Conservation (phyloP, 768 basidiomycete species). For the Cystofilobasidium bisporidii region DNA sequence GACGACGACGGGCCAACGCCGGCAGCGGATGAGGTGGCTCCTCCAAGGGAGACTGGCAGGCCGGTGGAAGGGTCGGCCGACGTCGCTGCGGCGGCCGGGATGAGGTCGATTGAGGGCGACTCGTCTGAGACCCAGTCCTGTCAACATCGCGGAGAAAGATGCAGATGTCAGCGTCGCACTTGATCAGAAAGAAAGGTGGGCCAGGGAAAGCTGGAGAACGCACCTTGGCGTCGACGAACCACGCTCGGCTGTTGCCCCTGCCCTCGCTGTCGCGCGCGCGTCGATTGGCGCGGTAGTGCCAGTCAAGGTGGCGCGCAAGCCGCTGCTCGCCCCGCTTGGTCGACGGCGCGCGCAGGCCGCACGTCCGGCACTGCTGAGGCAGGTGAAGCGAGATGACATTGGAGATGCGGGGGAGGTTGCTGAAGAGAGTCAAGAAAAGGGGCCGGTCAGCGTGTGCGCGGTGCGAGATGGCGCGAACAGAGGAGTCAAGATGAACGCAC, state of each 20-base stretch:
- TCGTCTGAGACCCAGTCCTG: slow-evolving; percentile 23
- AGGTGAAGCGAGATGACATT: slow-evolving; percentile 19
- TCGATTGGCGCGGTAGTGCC: slow-evolving; percentile 25
- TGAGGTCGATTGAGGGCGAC: slow-evolving; percentile 13
- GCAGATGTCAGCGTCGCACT: background rate
- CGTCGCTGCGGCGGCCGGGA: background rate
- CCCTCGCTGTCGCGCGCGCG: slow-evolving; percentile 24
- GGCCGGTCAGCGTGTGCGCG: background rate
- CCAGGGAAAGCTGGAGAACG: background rate
- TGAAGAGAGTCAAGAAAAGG: background rate
- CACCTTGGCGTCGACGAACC: slow-evolving; percentile 28
- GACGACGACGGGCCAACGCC: background rate
- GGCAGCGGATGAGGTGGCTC: background rate
- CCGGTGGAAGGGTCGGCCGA: background rate
- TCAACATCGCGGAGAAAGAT: background rate
- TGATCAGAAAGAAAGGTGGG: background rate
- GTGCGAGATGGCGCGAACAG: background rate
- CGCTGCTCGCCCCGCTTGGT: slow-evolving; percentile 3
- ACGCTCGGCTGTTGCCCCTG: slow-evolving; percentile 24
- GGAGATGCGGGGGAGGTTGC: slow-evolving; percentile 12
- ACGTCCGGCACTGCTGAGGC: slow-evolving; percentile 17
- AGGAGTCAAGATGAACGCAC: slow-evolving; percentile 5
- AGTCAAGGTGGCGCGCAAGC: slow-evolving; percentile 23
- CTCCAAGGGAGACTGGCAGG: background rate
- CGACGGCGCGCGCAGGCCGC: slow-evolving; percentile 15